These are phyloP conservation scores for Spergularia bocconei DNA, from an alignment of 148 eudicot species.

Conservation along the genomic window DNA sequence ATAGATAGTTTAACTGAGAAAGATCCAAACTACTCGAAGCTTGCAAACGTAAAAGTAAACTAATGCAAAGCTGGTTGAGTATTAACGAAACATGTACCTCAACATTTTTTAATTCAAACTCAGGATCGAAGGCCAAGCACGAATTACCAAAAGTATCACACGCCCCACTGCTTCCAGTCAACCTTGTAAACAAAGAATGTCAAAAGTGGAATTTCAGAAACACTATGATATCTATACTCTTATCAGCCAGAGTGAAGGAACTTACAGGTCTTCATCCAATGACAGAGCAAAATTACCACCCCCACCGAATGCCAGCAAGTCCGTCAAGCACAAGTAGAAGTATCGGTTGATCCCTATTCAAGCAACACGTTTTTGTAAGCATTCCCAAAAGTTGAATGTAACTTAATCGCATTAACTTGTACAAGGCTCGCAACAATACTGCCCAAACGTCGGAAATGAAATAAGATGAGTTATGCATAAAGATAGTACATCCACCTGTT, in stretches of 20 bases:
- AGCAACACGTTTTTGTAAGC: constrained; percentile 17
- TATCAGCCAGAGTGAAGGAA: constrained; percentile 3
- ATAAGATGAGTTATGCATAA: not conserved
- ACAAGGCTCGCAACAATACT: not conserved
- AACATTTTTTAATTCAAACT: constrained; percentile 80
- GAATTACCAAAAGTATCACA: constrained; percentile 88
- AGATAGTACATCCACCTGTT: constrained; percentile 57
- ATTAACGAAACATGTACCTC: constrained; percentile 47
- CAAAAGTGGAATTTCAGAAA: not conserved
- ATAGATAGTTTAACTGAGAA: too few relatives aligned
- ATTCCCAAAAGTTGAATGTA: not conserved
- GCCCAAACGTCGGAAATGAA: not conserved
- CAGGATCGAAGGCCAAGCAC: constrained; percentile 77
- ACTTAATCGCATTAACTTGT: not conserved
- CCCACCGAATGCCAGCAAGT: constrained; percentile 84
- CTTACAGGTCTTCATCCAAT: constrained; percentile 86
- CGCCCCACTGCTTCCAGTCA: constrained; percentile 87
- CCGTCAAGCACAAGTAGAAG: constrained; percentile 71
- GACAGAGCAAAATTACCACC: constrained; percentile 80
- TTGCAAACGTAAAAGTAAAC: not conserved
- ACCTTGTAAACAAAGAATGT: constrained; percentile 32
- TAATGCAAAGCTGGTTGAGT: not conserved
- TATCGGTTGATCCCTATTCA: constrained; percentile 76
- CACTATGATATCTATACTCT: not conserved
- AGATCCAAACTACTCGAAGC: not conserved